phyloP scores from a whole-genome alignment of 2,329 filamentous ascomycete genomes.

The Colletotrichum orbiculare region DNA sequence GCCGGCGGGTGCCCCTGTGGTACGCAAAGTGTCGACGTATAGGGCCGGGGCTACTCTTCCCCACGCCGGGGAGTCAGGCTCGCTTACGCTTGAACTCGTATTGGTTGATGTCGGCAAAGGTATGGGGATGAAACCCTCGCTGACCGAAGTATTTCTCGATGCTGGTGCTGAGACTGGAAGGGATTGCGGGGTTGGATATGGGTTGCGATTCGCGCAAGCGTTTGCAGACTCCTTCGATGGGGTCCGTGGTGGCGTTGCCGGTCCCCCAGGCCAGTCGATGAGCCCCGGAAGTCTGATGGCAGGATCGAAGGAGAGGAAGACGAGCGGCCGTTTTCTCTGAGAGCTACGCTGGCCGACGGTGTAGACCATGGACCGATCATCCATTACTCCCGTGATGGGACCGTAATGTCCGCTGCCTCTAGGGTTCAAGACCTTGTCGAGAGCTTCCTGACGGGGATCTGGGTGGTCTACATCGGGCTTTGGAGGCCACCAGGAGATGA shows the following conservation, averaged over 20 bases:
- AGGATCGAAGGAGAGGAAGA: conserved; percentile 58
- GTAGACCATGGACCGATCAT: conserved; percentile 62
- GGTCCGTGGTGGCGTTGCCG: conserved; percentile 2
- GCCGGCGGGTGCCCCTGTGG: conserved; percentile 7
- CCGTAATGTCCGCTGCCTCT: conserved; percentile 47
- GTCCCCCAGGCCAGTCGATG: conserved; percentile 39
- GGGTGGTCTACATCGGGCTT: conserved; percentile 14
- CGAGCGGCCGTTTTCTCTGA: conserved; percentile 46
- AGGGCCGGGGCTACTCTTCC: conserved; percentile 14
- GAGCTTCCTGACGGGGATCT: conserved; percentile 35
- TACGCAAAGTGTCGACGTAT: conserved; percentile 9
- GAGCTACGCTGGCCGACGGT: conserved; percentile 43
- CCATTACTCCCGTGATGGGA: conserved; percentile 53
- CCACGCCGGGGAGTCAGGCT: conserved; percentile 2
- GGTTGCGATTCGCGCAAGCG: neutral
- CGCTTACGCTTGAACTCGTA: neutral
- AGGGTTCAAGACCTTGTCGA: conserved; percentile 51
- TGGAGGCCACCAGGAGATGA: conserved; percentile 41
- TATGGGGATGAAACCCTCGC: conserved; percentile 34
- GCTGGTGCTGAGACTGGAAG: conserved; percentile 7
- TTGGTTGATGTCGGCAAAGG: conserved; percentile 25
- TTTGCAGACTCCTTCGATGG: neutral
- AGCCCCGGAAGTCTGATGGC: conserved; percentile 45
- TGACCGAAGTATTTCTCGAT: conserved; percentile 21
- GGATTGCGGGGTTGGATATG: conserved; percentile 27